A percentile compares a stretch with the other conserved stretches of the same genome.
These are phyloP conservation scores for Aspergillus sp. DNA, from an alignment of 2,329 filamentous ascomycete genomes.

Conservation along the genomic window DNA sequence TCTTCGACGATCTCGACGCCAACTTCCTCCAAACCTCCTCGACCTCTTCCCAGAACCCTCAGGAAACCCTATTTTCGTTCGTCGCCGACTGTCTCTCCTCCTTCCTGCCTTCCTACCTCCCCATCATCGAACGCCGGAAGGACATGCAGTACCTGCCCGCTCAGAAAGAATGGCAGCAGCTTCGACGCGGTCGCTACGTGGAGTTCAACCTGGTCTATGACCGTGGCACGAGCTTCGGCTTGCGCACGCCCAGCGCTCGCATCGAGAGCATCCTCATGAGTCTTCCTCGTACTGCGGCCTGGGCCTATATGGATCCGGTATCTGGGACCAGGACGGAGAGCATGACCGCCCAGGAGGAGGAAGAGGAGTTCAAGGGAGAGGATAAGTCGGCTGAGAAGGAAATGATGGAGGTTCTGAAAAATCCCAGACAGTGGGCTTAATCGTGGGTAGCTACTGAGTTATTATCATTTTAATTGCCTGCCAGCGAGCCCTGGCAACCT, in stretches of 20 bases:
- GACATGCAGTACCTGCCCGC: conserved; percentile 80
- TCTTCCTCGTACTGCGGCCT: conserved; percentile 81
- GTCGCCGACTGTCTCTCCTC: conserved; percentile 74
- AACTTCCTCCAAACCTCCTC: conserved; percentile 31
- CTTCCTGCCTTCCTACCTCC: conserved; percentile 84
- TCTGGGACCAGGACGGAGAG: conserved; percentile 37
- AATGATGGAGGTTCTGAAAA: conserved; percentile 62
- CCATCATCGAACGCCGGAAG: conserved; percentile 80
- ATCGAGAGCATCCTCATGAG: conserved; percentile 98
- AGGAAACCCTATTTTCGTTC: conserved; percentile 84
- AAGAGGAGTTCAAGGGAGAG: conserved; percentile 27
- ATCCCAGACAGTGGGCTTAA: conserved; percentile 55
- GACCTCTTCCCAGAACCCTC: conserved; percentile 61
- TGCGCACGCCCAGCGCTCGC: conserved; percentile 83
- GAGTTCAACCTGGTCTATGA: conserved; percentile 99
- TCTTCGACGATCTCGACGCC: conserved; percentile 92
- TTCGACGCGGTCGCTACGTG: conserved; percentile 88
- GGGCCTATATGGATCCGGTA: conserved; percentile 82
- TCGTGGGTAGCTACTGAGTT: neutral
- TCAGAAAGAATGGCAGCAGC: conserved; percentile 95
- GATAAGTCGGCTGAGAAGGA: conserved; percentile 56
- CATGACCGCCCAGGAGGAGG: conserved; percentile 40
- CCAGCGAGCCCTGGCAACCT: neutral
- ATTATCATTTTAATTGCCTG: neutral
- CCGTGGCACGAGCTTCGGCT: conserved; percentile 83